Percentiles rank a stretch among this genome's conserved stretches.
Evolutionary conservation across 768 basidiomycete species (phyloP).

Genomic region (Lactarius deliciosus): DNA sequence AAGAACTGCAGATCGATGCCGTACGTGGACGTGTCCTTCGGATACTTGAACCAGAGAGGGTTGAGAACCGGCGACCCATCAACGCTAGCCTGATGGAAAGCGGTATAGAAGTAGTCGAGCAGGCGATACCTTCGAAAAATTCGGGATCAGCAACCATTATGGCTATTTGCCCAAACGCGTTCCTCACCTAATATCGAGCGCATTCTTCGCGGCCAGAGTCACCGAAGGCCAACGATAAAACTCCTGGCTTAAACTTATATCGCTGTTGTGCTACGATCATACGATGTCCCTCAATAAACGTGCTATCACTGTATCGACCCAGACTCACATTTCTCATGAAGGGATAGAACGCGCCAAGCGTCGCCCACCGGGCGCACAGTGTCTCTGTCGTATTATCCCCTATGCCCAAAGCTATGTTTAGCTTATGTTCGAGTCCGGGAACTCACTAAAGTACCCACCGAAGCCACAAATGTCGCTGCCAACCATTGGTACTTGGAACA

Average conservation of each 20-base stretch:
- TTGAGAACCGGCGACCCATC: constrained; percentile 67
- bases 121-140: constrained; percentile 53
- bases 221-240: constrained; percentile 65
- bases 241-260: constrained; percentile 57
- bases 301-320: neutral
- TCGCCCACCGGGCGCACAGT: constrained; percentile 75
- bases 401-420: constrained; percentile 28
- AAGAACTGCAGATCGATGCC: constrained; percentile 67
- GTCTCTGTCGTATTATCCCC: constrained; percentile 63
- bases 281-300: constrained; percentile 24
- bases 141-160: constrained; percentile 1
- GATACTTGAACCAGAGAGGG: constrained; percentile 67
- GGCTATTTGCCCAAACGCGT: neutral
- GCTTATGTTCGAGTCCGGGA: neutral
- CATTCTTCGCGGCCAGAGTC: constrained; percentile 58
- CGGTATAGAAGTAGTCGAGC: constrained; percentile 70
- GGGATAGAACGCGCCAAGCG: constrained; percentile 73
- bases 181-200: constrained; percentile 57
- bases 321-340: constrained; percentile 71
- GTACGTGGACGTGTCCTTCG: constrained; percentile 58
- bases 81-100: constrained; percentile 56
- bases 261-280: constrained; percentile 49
- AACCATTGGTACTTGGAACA: constrained; percentile 74
- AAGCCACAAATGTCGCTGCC: constrained; percentile 75
- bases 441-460: constrained; percentile 39